phyloP scores from a whole-genome alignment of 495 filamentous ascomycete genomes.

The Annulohypoxylon stygium region DNA sequence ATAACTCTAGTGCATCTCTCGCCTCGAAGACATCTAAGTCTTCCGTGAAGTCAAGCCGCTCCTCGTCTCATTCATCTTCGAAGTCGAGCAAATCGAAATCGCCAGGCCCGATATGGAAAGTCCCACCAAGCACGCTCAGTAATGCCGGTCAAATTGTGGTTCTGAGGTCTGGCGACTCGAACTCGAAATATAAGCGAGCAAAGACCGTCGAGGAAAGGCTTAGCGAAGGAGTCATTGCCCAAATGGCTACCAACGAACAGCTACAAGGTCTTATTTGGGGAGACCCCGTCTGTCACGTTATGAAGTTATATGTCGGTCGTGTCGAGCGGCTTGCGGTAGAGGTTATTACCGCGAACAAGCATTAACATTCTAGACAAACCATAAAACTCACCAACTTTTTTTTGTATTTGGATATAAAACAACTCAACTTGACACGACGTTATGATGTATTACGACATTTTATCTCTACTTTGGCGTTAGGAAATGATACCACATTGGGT shows the following conservation, averaged over 20 bases:
- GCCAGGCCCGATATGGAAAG: conserved; percentile 66
- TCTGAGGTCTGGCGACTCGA: conserved; percentile 62
- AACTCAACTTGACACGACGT: conserved; percentile 19
- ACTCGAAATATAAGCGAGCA: conserved; percentile 49
- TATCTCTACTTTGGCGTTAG: conserved; percentile 30
- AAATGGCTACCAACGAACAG: conserved; percentile 71
- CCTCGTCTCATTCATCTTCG: conserved; percentile 37
- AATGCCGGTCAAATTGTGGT: conserved; percentile 77
- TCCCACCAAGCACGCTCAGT: conserved; percentile 72
- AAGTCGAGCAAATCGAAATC: conserved; percentile 42
- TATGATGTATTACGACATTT: conserved; percentile 30
- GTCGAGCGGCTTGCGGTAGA: conserved; percentile 76
- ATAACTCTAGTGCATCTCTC: conserved; percentile 50
- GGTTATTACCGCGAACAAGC: conserved; percentile 69
- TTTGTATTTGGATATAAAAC: not conserved
- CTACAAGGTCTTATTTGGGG: conserved; percentile 78
- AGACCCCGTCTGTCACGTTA: conserved; percentile 82
- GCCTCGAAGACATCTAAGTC: conserved; percentile 48
- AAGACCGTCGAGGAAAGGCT: conserved; percentile 58
- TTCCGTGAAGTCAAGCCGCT: conserved; percentile 30
- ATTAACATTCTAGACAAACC: conserved; percentile 18
- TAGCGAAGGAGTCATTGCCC: conserved; percentile 70
- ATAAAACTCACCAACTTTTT: not conserved
- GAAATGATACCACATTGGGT: conserved; percentile 42
- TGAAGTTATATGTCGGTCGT: conserved; percentile 77